Base-by-base conservation (phyloP, 805 yeast species). In the Cyberlindnera samutprakarnensis region DNA sequence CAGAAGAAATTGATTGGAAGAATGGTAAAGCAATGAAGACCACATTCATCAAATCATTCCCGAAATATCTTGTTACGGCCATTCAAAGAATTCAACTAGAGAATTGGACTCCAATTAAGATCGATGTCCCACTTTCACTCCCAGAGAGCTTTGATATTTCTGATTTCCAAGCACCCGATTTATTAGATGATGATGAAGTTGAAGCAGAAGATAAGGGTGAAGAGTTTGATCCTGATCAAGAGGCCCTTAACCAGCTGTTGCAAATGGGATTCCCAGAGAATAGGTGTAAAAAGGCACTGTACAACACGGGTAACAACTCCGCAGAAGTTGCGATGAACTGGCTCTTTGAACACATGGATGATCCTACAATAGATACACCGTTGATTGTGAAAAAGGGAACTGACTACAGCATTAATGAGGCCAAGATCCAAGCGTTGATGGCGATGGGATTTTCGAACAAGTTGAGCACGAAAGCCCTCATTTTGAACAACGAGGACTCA, bases 271-370 rank as follows among this genome's bases (percentile, higher is more conserved):
- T 92, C 52, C 71, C 87, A 1, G 72, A 72, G 31, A 66, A 68
- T 15, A 68, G 90, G 30, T 66, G 78, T 26, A 62, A 63, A 19
- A 72, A 77, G 44, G 95, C 90, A 0, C 61, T 90, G 22, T 78
- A 66, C 44, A 59, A 71, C 14, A 85, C 95, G 0, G 90, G 86
- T 0, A 87, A 87, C 45, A 45, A 59, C 1, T 53, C 60, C 3
- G 49, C 62, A 1, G 96, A 90, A 41, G 66, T 67, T 6, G 95
- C 96, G 0, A 77, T 83, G 82, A 83, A 85, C 45, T 85, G 96
- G 95, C 53, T 92, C 6, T 79, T 92, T 49, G 81, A 70, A 14
- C 95, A 88, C 49, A 74, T 86, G 78, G 96, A 88, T 16, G 96
- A 85, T 53, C 52, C 77, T 2, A 81, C 73, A 46, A 70, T 88